Evolutionary conservation across 164 flowering plant species (phyloP).

Genomic region (Protea cynaroides): DNA sequence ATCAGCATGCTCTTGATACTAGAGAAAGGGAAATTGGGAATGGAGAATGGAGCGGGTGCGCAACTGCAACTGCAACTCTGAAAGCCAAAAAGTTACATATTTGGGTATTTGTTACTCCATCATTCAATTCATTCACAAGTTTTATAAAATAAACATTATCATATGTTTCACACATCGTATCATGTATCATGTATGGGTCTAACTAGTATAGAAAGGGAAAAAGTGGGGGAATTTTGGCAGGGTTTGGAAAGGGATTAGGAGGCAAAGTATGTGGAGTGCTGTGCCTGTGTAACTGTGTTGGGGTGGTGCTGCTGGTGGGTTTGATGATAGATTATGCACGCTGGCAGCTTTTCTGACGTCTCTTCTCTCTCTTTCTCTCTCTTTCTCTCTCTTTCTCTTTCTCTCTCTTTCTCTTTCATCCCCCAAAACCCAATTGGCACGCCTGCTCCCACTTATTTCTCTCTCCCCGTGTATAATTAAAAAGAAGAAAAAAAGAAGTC

Average conservation of each 20-base stretch:
- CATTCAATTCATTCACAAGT: too few species aligned
- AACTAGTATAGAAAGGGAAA: slow-evolving; percentile 25
- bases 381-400: too few species aligned
- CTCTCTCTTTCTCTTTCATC: background rate
- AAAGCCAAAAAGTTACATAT: too few species aligned
- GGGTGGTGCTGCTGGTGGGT: slow-evolving; percentile 41
- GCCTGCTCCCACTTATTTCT: slow-evolving; percentile 67
- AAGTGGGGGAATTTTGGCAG: slow-evolving; percentile 45
- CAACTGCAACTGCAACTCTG: too few species aligned
- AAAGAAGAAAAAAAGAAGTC: slow-evolving; percentile 19
- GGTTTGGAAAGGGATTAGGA: slow-evolving; percentile 62
- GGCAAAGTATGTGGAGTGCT: slow-evolving; percentile 45
- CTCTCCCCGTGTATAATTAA: background rate
- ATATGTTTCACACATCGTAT: slow-evolving; percentile 2
- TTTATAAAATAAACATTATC: slow-evolving; percentile 12
- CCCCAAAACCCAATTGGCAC: too few species aligned
- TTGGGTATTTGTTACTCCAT: too few species aligned
- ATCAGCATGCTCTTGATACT: too few species aligned
- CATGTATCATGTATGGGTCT: slow-evolving; percentile 13
- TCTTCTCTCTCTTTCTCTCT: slow-evolving; percentile 14
- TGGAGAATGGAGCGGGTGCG: too few species aligned
- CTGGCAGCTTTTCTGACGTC: slow-evolving; percentile 68
- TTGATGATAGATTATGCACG: slow-evolving; percentile 73
- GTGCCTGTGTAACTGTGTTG: background rate
- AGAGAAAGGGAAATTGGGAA: too few species aligned